Percentiles rank a stretch among this genome's conserved stretches.
Conservation (phyloP, 768 basidiomycete genomes). For the Amanita molliuscula region DNA sequence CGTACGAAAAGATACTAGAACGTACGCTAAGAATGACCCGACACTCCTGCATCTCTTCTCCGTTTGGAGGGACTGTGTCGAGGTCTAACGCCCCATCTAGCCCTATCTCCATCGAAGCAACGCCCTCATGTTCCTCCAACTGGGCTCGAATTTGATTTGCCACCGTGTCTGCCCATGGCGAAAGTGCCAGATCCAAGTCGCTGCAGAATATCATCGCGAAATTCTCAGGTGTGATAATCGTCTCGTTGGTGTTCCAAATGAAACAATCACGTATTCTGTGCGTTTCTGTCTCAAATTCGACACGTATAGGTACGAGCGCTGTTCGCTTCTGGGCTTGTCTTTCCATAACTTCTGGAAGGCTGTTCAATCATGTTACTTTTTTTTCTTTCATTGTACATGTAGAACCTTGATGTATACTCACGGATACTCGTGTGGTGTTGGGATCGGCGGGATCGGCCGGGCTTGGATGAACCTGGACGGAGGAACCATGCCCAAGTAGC, state of each 20-base stretch:
- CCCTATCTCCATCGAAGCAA: slow-evolving; percentile 69
- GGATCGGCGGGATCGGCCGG: slow-evolving; percentile 40
- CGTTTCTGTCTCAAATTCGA: slow-evolving; percentile 90
- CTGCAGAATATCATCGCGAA: slow-evolving; percentile 85
- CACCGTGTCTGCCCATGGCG: slow-evolving; percentile 66
- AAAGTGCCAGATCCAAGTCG: slow-evolving; percentile 70
- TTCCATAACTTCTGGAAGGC: slow-evolving; percentile 55
- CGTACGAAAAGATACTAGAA: slow-evolving; percentile 7
- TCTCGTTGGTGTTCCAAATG: slow-evolving; percentile 90
- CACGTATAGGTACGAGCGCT: slow-evolving; percentile 80
- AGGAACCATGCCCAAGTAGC: slow-evolving; percentile 80
- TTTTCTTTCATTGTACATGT: neutral
- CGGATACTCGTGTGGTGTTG: slow-evolving; percentile 66
- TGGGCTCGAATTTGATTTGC: slow-evolving; percentile 85
- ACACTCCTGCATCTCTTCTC: slow-evolving; percentile 63
- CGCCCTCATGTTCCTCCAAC: slow-evolving; percentile 79
- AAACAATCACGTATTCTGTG: slow-evolving; percentile 92
- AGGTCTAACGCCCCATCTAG: slow-evolving; percentile 43
- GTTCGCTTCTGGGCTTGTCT: slow-evolving; percentile 42
- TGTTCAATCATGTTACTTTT: slow-evolving; percentile 19
- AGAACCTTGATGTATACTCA: slow-evolving; percentile 30
- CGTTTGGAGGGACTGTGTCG: slow-evolving; percentile 28
- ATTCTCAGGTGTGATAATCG: slow-evolving; percentile 70
- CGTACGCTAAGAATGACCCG: slow-evolving; percentile 73
- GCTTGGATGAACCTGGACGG: slow-evolving; percentile 69